Base-by-base conservation (phyloP, 2,329 filamentous ascomycete genomes). In the Cladorrhinum sp. region DNA sequence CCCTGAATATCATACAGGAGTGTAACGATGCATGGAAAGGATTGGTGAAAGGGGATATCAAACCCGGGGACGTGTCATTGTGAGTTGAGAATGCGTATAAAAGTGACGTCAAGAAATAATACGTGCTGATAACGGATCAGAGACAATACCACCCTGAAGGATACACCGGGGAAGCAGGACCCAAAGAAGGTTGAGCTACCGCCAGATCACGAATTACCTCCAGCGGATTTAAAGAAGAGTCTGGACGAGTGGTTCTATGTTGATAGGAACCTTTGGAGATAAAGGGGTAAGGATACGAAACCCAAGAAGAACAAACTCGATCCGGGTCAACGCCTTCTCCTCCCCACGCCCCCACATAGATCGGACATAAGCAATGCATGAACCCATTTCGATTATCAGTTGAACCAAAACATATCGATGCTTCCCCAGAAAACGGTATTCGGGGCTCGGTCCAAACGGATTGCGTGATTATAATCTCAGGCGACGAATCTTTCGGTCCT, bases 181-280 rank as follows among this genome's bases (percentile, higher is more conserved):
- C 66, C 66, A 6, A 22, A 49, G 7, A 55, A 62, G 18, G 45
- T 55, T 9, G 27, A 61, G 13, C 66, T 98, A 69, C 91, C 92
- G 62, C 74, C 84, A 64, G 82, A 90, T 78, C 85, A 97, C 85
- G 88, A 95, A 73, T 81, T 96, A 62, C 75, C 85, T 57, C 87
- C 93, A 60, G 93, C 88, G 68, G 92, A 93, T 73, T 96, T 98
- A 70, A 93, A 98, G 74, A 85, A 87, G 75, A 96, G 88, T 77
- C 96, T 97, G 74, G 95, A 98, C 85, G 98, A 98, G 87, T 98
- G 93, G 93, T 98, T 97, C 87, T 99, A 61, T 36, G 24, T 67
- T n/a, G 66, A 67, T 45, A 50, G 63, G 16, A 22, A 64, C 1
- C 5, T 45, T 7, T 20, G 41, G 41, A 36, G 12, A 5, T 8